phyloP scores from a whole-genome alignment of 371 early-diverging fungal genomes.

The Gilbertella persicaria region DNA sequence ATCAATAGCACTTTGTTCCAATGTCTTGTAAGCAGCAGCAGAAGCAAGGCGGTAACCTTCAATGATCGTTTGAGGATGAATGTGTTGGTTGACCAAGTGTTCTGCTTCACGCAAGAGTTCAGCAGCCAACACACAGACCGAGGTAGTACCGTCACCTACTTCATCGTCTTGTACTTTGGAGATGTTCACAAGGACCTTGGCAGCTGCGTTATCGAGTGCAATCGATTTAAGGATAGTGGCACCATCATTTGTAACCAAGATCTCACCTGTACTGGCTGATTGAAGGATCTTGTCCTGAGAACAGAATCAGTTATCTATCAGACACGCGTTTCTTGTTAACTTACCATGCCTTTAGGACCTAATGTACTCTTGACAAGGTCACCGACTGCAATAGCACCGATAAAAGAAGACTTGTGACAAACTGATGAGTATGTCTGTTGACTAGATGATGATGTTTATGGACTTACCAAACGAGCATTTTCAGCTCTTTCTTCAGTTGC shows the following conservation, averaged over 20 bases:
- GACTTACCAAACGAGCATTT: conserved; percentile 92
- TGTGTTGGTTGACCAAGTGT: conserved; percentile 88
- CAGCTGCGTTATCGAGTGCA: conserved; percentile 97
- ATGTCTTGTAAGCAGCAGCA: conserved; percentile 82
- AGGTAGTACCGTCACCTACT: conserved; percentile 99
- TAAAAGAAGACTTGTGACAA: conserved; percentile 75
- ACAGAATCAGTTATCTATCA: neutral
- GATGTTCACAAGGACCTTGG: conserved; percentile 97
- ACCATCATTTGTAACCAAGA: conserved; percentile 99
- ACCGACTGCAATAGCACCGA: conserved; percentile 95
- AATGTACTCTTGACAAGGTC: conserved; percentile 96
- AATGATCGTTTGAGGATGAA: conserved; percentile 98
- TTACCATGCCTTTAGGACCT: conserved; percentile 87
- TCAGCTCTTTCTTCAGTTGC: conserved; percentile 97
- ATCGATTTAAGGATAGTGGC: conserved; percentile 99
- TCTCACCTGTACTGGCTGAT: conserved; percentile 81
- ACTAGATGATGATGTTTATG: neutral
- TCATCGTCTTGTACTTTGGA: conserved; percentile 99
- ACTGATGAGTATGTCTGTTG: neutral
- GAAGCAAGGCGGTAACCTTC: conserved; percentile 96
- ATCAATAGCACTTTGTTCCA: conserved; percentile 86
- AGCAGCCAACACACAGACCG: conserved; percentile 98
- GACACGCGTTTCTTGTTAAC: neutral
- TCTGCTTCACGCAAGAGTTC: conserved; percentile 98
- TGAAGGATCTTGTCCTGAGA: conserved; percentile 95